phyloP scores from a whole-genome alignment of 2,329 filamentous ascomycete species.

The Cladophialophora psammophila region DNA sequence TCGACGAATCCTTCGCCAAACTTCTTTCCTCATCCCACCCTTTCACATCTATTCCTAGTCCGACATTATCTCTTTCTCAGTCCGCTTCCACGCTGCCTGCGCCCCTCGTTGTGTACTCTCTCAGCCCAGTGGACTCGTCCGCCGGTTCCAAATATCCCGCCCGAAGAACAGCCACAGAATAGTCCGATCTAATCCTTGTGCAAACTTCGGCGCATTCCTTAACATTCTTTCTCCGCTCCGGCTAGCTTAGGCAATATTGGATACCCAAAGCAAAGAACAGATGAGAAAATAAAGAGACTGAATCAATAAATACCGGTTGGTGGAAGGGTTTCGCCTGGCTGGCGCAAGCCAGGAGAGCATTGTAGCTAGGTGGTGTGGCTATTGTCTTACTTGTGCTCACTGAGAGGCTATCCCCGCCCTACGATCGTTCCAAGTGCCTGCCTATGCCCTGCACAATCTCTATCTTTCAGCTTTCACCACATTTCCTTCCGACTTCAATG shows the following conservation, averaged over 20 bases:
- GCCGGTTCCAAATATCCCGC: not conserved
- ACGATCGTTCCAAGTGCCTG: not conserved
- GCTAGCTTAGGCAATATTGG: not conserved
- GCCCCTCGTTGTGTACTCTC: not conserved
- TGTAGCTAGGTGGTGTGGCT: constrained; percentile 18
- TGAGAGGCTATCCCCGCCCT: not conserved
- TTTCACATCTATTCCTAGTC: constrained; percentile 1
- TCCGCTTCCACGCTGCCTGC: not conserved
- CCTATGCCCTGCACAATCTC: constrained; percentile 8
- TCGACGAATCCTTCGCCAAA: not conserved
- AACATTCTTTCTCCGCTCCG: constrained; percentile 6
- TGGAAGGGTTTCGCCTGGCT: constrained; percentile 32
- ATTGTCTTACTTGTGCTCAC: constrained; percentile 1
- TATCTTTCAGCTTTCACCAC: not conserved
- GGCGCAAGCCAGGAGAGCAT: constrained; percentile 33
- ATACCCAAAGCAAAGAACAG: constrained; percentile 8
- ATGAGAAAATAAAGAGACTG: constrained; percentile 28
- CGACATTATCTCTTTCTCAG: not conserved
- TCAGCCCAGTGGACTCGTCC: not conserved
- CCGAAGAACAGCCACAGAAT: constrained; percentile 2
- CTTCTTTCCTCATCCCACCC: constrained; percentile 3
- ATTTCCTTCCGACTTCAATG: constrained; percentile 15
- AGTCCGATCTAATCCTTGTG: constrained; percentile 9
- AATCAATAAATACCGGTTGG: constrained; percentile 18
- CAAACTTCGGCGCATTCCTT: constrained; percentile 31